Evolutionary conservation across 345 rosid species (phyloP), one percentile per base, ranked within the genome.

Genomic region (Heritiera littoralis): DNA sequence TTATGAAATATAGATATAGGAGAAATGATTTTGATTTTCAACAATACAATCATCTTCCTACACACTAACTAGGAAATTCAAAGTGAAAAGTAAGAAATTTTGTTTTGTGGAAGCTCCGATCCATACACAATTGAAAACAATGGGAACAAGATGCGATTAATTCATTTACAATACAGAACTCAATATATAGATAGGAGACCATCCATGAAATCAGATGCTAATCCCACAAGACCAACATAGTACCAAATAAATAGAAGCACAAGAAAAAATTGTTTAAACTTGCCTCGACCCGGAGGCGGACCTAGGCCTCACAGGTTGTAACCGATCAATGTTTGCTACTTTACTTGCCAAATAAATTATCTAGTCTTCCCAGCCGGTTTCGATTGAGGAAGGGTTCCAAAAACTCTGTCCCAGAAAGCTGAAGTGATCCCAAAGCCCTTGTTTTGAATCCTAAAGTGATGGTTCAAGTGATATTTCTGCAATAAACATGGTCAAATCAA

Each of bases 391-490:
- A 91, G 89, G 72, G 99, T 96, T 82, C 94, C 92, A 18, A 96
- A 94, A 72, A 92, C 91, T 78, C 72, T 81, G 87, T 94, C 99
- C 99, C 98, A 96, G 6, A 96, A 72, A 0, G 93, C n/a, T 3
- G 99, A 94, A 70, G 99, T 94, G 80, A 94, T 92, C 75, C 99
- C 98, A 72, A 91, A 96, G 4, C 99, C 97, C 83, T 87, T 90
- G 75, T 89, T 83, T 81, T 96, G 99, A 52, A 90, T 74, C 86
- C 97, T 88, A 80, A 92, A 94, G 89, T 96, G 99, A 86, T 96
- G 99, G 75, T 94, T 96, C 83, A 96, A 76, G 89, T 96, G 98
- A 83, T 94, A 94, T 80, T 89, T 96, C 99, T 94, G 92, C 87
- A 85, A 9, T 60, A 45, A 77, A 55, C 41, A 71, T 38, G 66